phyloP scores from a whole-genome alignment of 2,329 filamentous ascomycete genomes.

The Ustulina deusta region DNA sequence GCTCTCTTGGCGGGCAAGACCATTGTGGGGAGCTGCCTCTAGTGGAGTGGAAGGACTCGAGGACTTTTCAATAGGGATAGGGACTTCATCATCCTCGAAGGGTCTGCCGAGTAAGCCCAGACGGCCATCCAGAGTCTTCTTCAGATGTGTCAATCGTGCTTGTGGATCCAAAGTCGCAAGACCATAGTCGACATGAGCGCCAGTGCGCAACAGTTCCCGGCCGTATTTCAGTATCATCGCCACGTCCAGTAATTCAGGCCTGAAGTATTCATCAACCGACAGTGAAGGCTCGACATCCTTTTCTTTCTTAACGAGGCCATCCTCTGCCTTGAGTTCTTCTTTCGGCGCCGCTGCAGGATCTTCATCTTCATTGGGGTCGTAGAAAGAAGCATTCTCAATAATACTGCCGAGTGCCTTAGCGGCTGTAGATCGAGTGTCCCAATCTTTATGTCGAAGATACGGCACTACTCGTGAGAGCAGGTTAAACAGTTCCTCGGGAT shows the following conservation, averaged over 20 bases:
- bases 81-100: constrained; percentile 84
- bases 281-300: constrained; percentile 64
- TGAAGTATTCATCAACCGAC: constrained; percentile 73
- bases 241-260: constrained; percentile 81
- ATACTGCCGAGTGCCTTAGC: constrained; percentile 96
- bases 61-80: constrained; percentile 70
- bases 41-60: constrained; percentile 60
- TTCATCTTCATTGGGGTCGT: constrained; percentile 88
- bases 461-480: constrained; percentile 93
- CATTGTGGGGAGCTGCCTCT: constrained; percentile 54
- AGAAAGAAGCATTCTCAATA: constrained; percentile 85
- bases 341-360: constrained; percentile 59
- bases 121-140: constrained; percentile 85
- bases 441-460: constrained; percentile 93
- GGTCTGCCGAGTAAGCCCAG: constrained; percentile 87
- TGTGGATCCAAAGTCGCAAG: constrained; percentile 85
- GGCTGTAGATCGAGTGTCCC: constrained; percentile 94
- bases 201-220: constrained; percentile 84
- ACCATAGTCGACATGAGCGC: constrained; percentile 82
- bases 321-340: constrained; percentile 56
- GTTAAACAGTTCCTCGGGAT: constrained; percentile 97
- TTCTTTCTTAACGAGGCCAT: constrained; percentile 69
- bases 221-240: constrained; percentile 84
- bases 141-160: constrained; percentile 84
- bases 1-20: constrained; percentile 54